phyloP scores from a whole-genome alignment of 805 yeast species.

The baker's yeast (Saccharomyces cerevisiae) region DNA sequence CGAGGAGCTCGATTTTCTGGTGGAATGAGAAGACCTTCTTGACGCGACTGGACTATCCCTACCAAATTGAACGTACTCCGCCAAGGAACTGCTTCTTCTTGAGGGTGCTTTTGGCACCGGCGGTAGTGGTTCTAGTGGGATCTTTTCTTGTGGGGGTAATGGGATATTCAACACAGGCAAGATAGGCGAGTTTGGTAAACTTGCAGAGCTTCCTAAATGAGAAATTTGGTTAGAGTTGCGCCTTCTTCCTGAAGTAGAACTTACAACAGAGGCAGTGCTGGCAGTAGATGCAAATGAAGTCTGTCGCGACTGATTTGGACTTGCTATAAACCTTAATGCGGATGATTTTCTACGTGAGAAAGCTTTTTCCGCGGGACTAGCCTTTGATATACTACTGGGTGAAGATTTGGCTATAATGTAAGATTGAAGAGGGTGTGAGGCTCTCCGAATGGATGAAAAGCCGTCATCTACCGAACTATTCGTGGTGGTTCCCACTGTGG shows the following conservation, averaged over 20 bases:
- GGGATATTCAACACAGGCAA: slow-evolving; percentile 16
- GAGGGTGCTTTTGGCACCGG: slow-evolving; percentile 7
- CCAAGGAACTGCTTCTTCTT: slow-evolving; percentile 8
- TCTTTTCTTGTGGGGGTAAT: slow-evolving; percentile 48
- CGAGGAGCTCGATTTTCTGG: slow-evolving; percentile 9
- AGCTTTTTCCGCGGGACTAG: neutral
- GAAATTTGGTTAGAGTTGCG: slow-evolving; percentile 16
- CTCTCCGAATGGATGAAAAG: slow-evolving; percentile 4
- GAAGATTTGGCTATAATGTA: neutral
- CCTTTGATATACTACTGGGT: neutral
- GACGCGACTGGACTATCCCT: slow-evolving; percentile 25
- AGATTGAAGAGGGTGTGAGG: slow-evolving; percentile 9
- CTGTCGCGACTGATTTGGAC: slow-evolving; percentile 29
- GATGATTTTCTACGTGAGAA: neutral
- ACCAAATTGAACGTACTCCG: slow-evolving; percentile 11
- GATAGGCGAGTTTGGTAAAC: neutral
- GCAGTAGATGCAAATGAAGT: slow-evolving; percentile 33
- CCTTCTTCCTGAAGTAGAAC: slow-evolving; percentile 24
- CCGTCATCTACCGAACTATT: neutral
- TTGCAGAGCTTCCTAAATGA: neutral
- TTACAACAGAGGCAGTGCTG: slow-evolving; percentile 23
- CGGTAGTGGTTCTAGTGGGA: slow-evolving; percentile 47
- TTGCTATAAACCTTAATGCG: slow-evolving; percentile 5
- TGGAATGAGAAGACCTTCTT: slow-evolving; percentile 18
- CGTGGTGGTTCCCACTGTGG: neutral